Percentiles rank a stretch among this genome's conserved stretches.
Conservation (phyloP, 306 rosid genomes). For the Trichosanthes truncata region DNA sequence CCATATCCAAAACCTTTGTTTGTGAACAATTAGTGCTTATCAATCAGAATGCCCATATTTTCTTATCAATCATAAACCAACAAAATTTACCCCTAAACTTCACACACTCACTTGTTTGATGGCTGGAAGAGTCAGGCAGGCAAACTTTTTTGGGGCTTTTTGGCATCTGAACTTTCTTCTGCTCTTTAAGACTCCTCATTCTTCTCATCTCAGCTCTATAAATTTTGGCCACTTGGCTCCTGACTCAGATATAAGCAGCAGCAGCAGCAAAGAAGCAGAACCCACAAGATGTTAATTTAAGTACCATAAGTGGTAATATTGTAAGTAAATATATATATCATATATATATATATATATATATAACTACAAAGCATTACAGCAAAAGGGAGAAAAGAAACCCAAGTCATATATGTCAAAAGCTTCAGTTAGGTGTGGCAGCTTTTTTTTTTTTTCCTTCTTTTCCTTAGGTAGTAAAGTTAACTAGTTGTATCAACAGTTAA, state of each 20-base stretch:
- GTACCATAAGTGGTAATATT: conserved; percentile 28
- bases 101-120: conserved; percentile 16
- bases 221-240: background rate
- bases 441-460: conserved; percentile 11
- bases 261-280: conserved; percentile 19
- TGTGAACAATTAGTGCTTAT: conserved; percentile 35
- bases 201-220: conserved; percentile 17
- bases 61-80: conserved; percentile 26
- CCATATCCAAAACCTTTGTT: conserved; percentile 23
- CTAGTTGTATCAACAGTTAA: conserved; percentile 36
- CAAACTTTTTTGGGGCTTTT: conserved; percentile 8
- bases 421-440: conserved; percentile 46
- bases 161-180: conserved; percentile 12
- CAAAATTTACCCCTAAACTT: conserved; percentile 21
- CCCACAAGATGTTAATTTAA: conserved; percentile 20
- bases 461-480: conserved; percentile 33
- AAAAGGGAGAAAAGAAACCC: conserved; percentile 12
- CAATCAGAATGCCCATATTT: conserved; percentile 28
- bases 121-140: conserved; percentile 31
- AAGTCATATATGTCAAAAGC: conserved; percentile 36
- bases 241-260: conserved; percentile 5
- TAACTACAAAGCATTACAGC: conserved; percentile 53
- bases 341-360: conserved; percentile 6
- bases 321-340: conserved; percentile 26
- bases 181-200: conserved; percentile 12